These are phyloP conservation scores for Fraxinus nigra DNA, from an alignment of 305 asterid genomes.

Conservation along the genomic window DNA sequence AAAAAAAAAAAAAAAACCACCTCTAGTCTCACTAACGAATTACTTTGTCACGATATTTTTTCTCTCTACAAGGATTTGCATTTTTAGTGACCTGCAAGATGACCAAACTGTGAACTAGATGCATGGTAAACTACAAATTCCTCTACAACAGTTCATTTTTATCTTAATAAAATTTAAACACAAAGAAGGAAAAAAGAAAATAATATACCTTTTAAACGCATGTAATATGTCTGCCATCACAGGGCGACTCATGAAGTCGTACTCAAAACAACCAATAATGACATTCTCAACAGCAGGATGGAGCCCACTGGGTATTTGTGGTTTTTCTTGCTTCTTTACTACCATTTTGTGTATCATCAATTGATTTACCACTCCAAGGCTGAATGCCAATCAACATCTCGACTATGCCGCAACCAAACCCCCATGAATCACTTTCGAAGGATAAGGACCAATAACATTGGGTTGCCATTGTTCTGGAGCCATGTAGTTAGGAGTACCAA, in stretches of 20 bases:
- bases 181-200: not conserved
- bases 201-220: constrained; percentile 71
- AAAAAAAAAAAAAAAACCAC: too few species aligned
- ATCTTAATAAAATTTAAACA: not conserved
- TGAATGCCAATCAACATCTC: constrained; percentile 85
- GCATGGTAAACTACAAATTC: not conserved
- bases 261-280: constrained; percentile 81
- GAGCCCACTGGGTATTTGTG: constrained; percentile 74
- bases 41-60: too few species aligned
- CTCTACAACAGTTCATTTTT: not conserved
- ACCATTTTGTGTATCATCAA: constrained; percentile 60
- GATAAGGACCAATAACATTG: constrained; percentile 84
- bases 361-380: constrained; percentile 88
- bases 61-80: not conserved
- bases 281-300: constrained; percentile 83
- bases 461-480: constrained; percentile 98
- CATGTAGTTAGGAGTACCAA: constrained; percentile 90
- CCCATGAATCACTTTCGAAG: constrained; percentile 92
- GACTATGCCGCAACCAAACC: constrained; percentile 85
- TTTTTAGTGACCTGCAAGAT: not conserved
- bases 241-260: constrained; percentile 84
- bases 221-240: constrained; percentile 71
- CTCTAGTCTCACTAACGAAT: too few species aligned
- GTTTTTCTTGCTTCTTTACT: constrained; percentile 65
- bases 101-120: not conserved